Percentiles rank a stretch among this genome's conserved stretches.
phyloP scores from a whole-genome alignment of 2,329 filamentous ascomycete genomes.

The Microdochium trichocladiopsis region DNA sequence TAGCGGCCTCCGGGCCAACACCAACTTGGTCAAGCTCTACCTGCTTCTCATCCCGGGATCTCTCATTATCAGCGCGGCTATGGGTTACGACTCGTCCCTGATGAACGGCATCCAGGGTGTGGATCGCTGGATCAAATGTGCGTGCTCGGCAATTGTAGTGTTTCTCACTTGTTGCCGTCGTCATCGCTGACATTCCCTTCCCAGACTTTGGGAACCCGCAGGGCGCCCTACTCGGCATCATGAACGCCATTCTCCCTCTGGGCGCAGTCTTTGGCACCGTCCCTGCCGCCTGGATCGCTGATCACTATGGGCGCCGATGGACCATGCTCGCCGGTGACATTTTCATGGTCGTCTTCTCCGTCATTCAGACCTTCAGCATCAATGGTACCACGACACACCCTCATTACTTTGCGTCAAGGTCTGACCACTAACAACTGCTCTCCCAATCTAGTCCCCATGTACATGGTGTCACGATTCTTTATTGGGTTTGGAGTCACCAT shows the following conservation, averaged over 20 bases:
- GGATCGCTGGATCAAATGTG: constrained; percentile 18
- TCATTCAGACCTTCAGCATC: constrained; percentile 11
- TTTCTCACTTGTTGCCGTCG: neutral
- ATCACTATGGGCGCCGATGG: neutral
- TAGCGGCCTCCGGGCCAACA: neutral
- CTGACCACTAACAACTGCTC: neutral
- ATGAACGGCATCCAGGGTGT: constrained; percentile 28
- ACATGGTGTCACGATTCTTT: neutral
- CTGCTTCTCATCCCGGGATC: constrained; percentile 29
- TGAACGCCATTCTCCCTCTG: constrained; percentile 11
- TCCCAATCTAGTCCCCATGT: neutral
- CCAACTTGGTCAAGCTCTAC: neutral
- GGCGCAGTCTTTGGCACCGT: constrained; percentile 3
- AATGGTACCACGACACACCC: neutral
- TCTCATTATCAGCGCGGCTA: constrained; percentile 27
- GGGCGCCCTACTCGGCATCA: constrained; percentile 14
- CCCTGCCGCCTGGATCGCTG: neutral
- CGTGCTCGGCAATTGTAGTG: too few species aligned
- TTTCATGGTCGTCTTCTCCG: constrained; percentile 14
- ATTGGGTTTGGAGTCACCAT: neutral
- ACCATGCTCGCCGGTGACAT: constrained; percentile 12
- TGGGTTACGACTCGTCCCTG: constrained; percentile 31
- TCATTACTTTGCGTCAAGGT: neutral
- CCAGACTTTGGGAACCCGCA: constrained; percentile 17
- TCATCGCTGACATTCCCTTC: neutral